These are phyloP conservation scores for Saccharomycopsis amapae DNA, from an alignment of 805 yeast species.

Conservation along the genomic window DNA sequence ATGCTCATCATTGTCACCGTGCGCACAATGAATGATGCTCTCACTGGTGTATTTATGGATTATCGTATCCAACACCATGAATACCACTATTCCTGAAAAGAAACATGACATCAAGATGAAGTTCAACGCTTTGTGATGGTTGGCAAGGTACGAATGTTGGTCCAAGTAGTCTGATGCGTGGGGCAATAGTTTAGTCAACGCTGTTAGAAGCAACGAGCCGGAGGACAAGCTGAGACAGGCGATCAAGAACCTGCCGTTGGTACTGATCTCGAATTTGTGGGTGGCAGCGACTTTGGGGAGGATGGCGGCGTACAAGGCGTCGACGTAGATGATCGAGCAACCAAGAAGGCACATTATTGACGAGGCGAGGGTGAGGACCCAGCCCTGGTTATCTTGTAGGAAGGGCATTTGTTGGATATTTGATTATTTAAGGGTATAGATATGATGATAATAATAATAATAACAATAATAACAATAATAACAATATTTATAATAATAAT, in stretches of 20 bases:
- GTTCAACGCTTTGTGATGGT: slow-evolving; percentile 27
- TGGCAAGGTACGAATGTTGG: slow-evolving; percentile 26
- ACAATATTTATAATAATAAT: too few relatives aligned
- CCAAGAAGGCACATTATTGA: slow-evolving; percentile 70
- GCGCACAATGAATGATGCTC: slow-evolving; percentile 81
- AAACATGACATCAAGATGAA: slow-evolving; percentile 39
- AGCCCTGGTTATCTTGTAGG: too few relatives aligned
- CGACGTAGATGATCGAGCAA: slow-evolving; percentile 55
- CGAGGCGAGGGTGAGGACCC: slow-evolving; percentile 46
- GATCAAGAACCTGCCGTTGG: slow-evolving; percentile 59
- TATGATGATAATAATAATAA: too few relatives aligned
- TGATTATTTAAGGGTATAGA: too few relatives aligned
- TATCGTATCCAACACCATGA: slow-evolving; percentile 52
- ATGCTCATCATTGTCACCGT: slow-evolving; percentile 28
- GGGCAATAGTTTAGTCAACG: slow-evolving; percentile 73
- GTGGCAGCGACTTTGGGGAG: slow-evolving; percentile 34
- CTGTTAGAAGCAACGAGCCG: slow-evolving; percentile 77
- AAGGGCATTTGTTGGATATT: too few relatives aligned
- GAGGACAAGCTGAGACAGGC: slow-evolving; percentile 70
- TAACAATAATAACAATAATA: too few relatives aligned
- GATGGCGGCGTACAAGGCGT: slow-evolving; percentile 41
- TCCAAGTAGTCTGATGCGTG: slow-evolving; percentile 45
- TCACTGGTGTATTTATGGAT: slow-evolving; percentile 75
- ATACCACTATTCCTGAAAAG: slow-evolving; percentile 52
- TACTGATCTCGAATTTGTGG: slow-evolving; percentile 46